Base-by-base conservation (phyloP, 1,284 basidiomycete genomes). In the Ceratobasidium theobromae region DNA sequence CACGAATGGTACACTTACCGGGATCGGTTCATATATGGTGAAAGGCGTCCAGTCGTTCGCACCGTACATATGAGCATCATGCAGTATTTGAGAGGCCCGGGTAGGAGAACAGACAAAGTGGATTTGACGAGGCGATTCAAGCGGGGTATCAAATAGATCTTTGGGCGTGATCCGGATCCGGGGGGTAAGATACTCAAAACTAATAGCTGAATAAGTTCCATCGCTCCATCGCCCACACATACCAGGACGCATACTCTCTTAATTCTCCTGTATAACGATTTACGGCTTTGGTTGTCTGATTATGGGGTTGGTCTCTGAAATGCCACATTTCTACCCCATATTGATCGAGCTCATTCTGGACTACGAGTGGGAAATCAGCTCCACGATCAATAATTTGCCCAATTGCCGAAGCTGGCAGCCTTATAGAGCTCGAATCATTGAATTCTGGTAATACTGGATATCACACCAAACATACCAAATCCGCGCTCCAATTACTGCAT, bases 351-450 rank as follows among this genome's bases (percentile, higher is more conserved):
- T 79, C 76, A 2, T 76, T 69, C 70, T 86, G 81, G 48, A 93
- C 83, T 16, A 79, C 70, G 0, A 72, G 65, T 9, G 89, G 87
- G 74, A 95, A 95, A 75, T 97, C 94, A 40, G 76, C 67, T 2
- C 95, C 95, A 73, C 81, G 81, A 76, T 98, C 94, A 48, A 96
- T 78, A 67, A 98, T 82, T 87, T 95, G 91, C 16, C 88, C 89
- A 32, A 94, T 75, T 51, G 81, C 74, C 8, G 79, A 71, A 0
- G 88, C 75, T 1, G 85, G 79, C 6, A 92, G 77, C 89, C 89
- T 90, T 67, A 27, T 53, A 74, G 53, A 27, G 71, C 71, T 8
- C 69, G 68, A 8, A 8, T 8, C 1, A 69, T 68, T 70, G 73
- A 74, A 11, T 35, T 9, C 1, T 27, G 68, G 18, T 8, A 54